Percentiles rank a stretch among this genome's conserved stretches.
These are phyloP conservation scores for Solanum infundibuliforme DNA, from an alignment of 257 asterid genomes.

Conservation along the genomic window DNA sequence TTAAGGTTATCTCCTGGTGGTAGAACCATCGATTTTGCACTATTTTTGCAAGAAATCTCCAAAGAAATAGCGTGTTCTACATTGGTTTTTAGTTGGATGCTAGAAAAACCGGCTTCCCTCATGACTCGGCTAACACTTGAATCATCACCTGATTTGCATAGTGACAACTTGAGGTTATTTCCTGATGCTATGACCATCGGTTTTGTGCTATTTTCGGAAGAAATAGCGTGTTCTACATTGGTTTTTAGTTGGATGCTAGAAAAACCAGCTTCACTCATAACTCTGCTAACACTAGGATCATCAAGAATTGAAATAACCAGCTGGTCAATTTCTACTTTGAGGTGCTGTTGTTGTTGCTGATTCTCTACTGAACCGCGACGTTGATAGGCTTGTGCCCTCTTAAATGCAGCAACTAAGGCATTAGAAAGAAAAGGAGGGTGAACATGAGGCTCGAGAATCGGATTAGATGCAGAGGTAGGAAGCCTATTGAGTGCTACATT, in stretches of 20 bases:
- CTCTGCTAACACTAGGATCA: slow-evolving; percentile 86
- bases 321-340: slow-evolving; percentile 66
- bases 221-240: slow-evolving; percentile 50
- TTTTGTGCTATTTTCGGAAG: slow-evolving; percentile 21
- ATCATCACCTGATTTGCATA: slow-evolving; percentile 31
- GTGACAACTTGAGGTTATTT: neutral
- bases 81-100: slow-evolving; percentile 59
- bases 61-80: slow-evolving; percentile 44
- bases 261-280: slow-evolving; percentile 85
- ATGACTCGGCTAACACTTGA: slow-evolving; percentile 82
- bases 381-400: slow-evolving; percentile 90
- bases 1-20: neutral
- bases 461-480: slow-evolving; percentile 61
- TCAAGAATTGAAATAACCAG: slow-evolving; percentile 64
- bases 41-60: slow-evolving; percentile 1
- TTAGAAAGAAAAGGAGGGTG: slow-evolving; percentile 70
- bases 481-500: slow-evolving; percentile 83
- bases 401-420: slow-evolving; percentile 80
- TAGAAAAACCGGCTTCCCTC: slow-evolving; percentile 74
- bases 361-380: slow-evolving; percentile 51
- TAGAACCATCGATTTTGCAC: neutral
- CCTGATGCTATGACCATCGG: neutral
- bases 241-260: slow-evolving; percentile 65
- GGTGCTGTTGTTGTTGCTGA: slow-evolving; percentile 36
- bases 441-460: slow-evolving; percentile 38